Evolutionary conservation across 140 eudicot genomes (phyloP).

Genomic region (Anethum foeniculum): DNA sequence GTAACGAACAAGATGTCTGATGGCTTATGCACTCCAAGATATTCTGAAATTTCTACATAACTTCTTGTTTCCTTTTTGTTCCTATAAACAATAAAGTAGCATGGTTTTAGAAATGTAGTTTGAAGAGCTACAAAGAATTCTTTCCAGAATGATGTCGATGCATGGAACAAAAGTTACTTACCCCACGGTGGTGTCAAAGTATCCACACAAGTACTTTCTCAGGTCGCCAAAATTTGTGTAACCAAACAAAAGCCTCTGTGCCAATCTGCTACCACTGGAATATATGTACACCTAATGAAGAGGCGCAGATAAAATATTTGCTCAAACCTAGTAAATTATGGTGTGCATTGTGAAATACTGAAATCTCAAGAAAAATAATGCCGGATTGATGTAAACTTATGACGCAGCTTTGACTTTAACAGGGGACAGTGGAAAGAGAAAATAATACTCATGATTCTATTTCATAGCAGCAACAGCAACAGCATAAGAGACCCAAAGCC

Average conservation of each 20-base stretch:
- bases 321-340: neutral
- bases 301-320: neutral
- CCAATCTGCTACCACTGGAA: slow-evolving; percentile 97
- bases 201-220: slow-evolving; percentile 67
- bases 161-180: slow-evolving; percentile 10
- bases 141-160: neutral
- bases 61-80: slow-evolving; percentile 78
- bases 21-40: slow-evolving; percentile 75
- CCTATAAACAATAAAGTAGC: slow-evolving; percentile 26
- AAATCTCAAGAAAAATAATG: neutral
- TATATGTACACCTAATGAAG: slow-evolving; percentile 73
- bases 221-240: slow-evolving; percentile 80
- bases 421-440: neutral
- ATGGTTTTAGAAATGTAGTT: neutral
- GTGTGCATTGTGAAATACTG: neutral
- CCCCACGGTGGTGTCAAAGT: slow-evolving; percentile 92
- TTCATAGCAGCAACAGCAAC: neutral
- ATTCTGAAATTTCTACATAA: slow-evolving; percentile 62
- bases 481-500: neutral
- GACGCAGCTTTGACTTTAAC: neutral
- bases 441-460: neutral
- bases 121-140: neutral
- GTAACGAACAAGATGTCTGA: slow-evolving; percentile 74
- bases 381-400: neutral
- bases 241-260: slow-evolving; percentile 87